These are phyloP conservation scores for Epichloe sibirici DNA, from an alignment of 2,329 filamentous ascomycete genomes.

Conservation along the genomic window DNA sequence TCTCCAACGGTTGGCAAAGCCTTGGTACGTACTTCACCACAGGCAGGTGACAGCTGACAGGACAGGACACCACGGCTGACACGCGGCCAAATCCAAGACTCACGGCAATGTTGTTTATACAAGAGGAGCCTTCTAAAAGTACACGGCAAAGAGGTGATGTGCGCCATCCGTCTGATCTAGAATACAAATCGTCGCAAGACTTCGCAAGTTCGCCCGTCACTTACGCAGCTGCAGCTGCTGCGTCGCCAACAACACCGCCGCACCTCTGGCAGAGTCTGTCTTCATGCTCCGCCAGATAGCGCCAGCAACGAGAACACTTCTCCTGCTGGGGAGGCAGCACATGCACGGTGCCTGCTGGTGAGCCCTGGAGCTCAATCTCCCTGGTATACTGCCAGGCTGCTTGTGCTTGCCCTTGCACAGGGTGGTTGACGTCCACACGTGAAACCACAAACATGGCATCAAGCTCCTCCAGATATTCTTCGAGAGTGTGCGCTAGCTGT, in stretches of 20 bases:
- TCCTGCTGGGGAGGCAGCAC: slow-evolving; percentile 37
- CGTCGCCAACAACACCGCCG: slow-evolving; percentile 43
- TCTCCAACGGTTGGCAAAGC: too few species aligned
- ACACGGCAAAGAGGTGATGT: too few species aligned
- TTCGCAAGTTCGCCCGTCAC: background rate
- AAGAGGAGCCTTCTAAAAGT: too few species aligned
- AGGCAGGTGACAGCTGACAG: too few species aligned
- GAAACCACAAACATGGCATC: slow-evolving; percentile 59
- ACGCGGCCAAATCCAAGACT: too few species aligned
- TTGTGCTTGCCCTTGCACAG: slow-evolving; percentile 14
- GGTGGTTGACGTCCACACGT: slow-evolving; percentile 37
- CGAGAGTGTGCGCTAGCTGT: slow-evolving; percentile 21
- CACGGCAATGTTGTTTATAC: too few species aligned
- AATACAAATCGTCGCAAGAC: background rate
- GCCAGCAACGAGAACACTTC: slow-evolving; percentile 88
- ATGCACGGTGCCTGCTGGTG: slow-evolving; percentile 24
- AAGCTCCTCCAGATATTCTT: slow-evolving; percentile 38
- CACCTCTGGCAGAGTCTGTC: slow-evolving; percentile 63
- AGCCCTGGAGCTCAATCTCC: slow-evolving; percentile 29
- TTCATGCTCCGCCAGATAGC: slow-evolving; percentile 58
- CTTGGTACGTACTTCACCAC: too few species aligned
- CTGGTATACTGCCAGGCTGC: slow-evolving; percentile 29
- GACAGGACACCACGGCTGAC: too few species aligned
- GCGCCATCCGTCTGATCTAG: background rate
- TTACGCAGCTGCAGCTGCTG: slow-evolving; percentile 5